Evolutionary conservation across 1,139 yeast genomes (phyloP), one percentile per base, ranked within the genome.

Genomic region (Geotrichum bryndzae): DNA sequence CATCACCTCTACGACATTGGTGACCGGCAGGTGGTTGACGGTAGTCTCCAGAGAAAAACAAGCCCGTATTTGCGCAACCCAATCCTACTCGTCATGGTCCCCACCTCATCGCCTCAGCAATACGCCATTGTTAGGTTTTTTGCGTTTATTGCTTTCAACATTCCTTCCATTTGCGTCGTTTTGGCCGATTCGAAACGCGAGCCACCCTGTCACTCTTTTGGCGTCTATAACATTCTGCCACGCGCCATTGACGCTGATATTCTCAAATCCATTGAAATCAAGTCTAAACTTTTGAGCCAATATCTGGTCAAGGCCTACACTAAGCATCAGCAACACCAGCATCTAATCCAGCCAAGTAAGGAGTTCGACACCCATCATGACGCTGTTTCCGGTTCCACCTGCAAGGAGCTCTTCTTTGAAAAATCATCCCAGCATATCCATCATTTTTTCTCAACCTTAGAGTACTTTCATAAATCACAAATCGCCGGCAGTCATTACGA

Each of bases 51-150:
- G 5, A 51, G 53, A 10, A n/a, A 31, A 7, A 29, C 58, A 10
- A 54, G 22, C n/a, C 25, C 29, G 2, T 25, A 8, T 51, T 31
- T 51, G n/a, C 46, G 25, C 35, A 38, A 46, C 33, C 58, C 58
- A 31, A 33, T 54, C 18, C 29, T 55, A 18, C 35, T 55, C 13
- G 35, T 57, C n/a, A 57, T 52, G 60, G 58, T 29, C 35, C 63
- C 58, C 50, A 23, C 48, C 13, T 22, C 53, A 15, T 35, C 60
- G 15, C 53, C 27, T 22, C 60, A 31, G 10, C 56, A 62, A 11
- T 45, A 53, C n/a, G 57, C 64, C 15, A 53, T 62, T 2, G 54
- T 62, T 8, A 60, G 64, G 18, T 62, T 56, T 48, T 35, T 56
- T 22, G 56, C 61, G 7, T 62, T 57, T 38, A 51, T 56, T 10